These are phyloP conservation scores for Urochloa ruziziensis DNA, from an alignment of 176 grass and related monocot species.

Conservation along the genomic window DNA sequence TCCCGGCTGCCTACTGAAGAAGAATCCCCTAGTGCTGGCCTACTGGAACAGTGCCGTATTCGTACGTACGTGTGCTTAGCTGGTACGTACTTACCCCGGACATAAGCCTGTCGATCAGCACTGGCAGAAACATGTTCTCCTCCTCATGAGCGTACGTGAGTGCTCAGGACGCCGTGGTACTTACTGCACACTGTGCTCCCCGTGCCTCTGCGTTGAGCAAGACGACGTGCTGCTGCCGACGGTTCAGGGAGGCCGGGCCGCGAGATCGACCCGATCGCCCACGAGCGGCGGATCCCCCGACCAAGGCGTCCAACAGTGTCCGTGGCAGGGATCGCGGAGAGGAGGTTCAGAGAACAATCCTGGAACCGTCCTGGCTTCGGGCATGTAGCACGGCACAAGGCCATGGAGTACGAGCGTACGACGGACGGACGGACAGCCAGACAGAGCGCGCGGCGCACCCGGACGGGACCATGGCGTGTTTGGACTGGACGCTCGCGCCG, in stretches of 20 bases:
- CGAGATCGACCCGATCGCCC: too few relatives aligned
- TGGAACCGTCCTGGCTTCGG: neutral
- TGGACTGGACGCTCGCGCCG: neutral
- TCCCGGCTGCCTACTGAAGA: neutral
- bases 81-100: neutral
- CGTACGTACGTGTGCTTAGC: neutral
- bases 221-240: neutral
- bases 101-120: neutral
- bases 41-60: neutral
- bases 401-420: neutral
- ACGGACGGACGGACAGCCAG: neutral
- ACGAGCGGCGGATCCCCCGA: too few relatives aligned
- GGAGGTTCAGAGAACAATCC: constrained; percentile 2
- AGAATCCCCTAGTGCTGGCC: neutral
- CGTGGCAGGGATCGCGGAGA: too few relatives aligned
- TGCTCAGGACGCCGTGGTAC: neutral
- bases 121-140: neutral
- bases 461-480: neutral
- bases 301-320: too few relatives aligned
- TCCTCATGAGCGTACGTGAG: neutral
- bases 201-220: neutral
- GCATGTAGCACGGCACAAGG: neutral
- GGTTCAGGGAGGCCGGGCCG: neutral
- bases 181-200: neutral
- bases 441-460: too few relatives aligned